A percentile compares a stretch with the other conserved stretches of the same genome.
phyloP scores from a whole-genome alignment of 768 basidiomycete genomes.

The Mycena alexandri region DNA sequence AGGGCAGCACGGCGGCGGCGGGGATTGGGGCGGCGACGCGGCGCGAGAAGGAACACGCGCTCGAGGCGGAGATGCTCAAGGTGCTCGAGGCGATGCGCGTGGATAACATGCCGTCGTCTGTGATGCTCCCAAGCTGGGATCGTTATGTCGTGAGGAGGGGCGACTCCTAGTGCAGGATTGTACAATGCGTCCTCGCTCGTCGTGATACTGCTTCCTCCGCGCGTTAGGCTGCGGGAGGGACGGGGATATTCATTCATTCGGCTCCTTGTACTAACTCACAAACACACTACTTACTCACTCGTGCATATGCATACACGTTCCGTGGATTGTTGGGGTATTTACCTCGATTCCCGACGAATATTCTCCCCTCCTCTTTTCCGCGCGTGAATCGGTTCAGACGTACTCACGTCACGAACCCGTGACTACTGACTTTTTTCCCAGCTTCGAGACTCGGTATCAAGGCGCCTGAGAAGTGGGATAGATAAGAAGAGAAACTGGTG shows the following conservation, averaged over 20 bases:
- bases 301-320: background rate
- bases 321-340: too few species aligned
- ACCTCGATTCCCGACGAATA: background rate
- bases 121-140: slow-evolving; percentile 75
- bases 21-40: slow-evolving; percentile 45
- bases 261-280: slow-evolving; percentile 28
- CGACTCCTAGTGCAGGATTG: slow-evolving; percentile 38
- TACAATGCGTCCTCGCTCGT: too few species aligned
- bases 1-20: slow-evolving; percentile 40
- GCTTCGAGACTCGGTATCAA: background rate
- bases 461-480: background rate
- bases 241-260: background rate
- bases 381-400: background rate
- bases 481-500: background rate
- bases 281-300: slow-evolving; percentile 10
- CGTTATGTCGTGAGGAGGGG: slow-evolving; percentile 65
- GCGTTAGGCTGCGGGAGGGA: slow-evolving; percentile 16
- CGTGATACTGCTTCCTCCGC: background rate
- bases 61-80: slow-evolving; percentile 53
- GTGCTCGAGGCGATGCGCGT: slow-evolving; percentile 35
- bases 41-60: slow-evolving; percentile 45
- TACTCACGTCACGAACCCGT: slow-evolving; percentile 28
- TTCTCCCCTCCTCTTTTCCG: background rate
- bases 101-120: slow-evolving; percentile 46
- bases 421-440: background rate